These are phyloP conservation scores for Durio zibethinus DNA, from an alignment of 345 rosid genomes.

Conservation along the genomic window DNA sequence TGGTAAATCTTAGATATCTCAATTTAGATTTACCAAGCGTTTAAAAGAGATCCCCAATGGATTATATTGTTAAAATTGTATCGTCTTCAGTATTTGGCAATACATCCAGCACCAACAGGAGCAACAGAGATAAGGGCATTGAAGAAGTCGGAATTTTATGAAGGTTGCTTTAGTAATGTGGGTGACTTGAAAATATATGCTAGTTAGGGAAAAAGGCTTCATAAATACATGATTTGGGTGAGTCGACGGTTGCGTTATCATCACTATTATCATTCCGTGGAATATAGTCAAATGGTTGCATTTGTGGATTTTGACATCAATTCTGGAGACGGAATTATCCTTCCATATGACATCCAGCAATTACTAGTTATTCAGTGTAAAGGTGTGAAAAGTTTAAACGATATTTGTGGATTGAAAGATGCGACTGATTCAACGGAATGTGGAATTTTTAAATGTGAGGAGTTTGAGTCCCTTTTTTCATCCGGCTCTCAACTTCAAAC, in stretches of 20 bases:
- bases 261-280: too few relatives aligned
- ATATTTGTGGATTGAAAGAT: background rate
- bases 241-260: too few relatives aligned
- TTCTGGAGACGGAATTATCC: background rate
- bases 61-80: background rate
- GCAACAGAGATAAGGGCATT: background rate
- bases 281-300: too few relatives aligned
- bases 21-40: background rate
- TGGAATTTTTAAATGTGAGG: fast-evolving
- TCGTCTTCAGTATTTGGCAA: background rate
- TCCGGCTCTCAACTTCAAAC: background rate
- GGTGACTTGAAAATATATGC: background rate
- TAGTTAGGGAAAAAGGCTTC: background rate
- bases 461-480: background rate
- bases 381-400: background rate
- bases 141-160: background rate
- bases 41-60: background rate
- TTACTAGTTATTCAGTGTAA: background rate
- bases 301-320: background rate
- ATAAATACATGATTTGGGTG: background rate
- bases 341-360: background rate
- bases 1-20: slow-evolving; percentile 14
- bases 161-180: background rate
- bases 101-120: too few relatives aligned
- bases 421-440: background rate